These are phyloP conservation scores for Petasospora fabianii DNA, from an alignment of 1,139 yeast species.

Conservation along the genomic window DNA sequence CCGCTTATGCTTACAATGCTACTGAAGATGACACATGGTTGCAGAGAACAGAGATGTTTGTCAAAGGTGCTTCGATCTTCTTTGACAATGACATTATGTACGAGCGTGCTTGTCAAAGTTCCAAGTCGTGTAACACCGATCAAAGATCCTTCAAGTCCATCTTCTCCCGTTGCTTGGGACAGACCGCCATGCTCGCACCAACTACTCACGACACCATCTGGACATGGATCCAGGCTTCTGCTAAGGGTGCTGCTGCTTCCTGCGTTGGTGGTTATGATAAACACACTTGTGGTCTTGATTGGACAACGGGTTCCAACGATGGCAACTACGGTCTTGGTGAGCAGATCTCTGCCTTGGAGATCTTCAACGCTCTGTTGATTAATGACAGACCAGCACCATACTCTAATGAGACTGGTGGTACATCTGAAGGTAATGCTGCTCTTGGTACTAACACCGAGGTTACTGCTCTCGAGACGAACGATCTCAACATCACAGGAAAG, in stretches of 20 bases:
- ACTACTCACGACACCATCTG: constrained; percentile 48
- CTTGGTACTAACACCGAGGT: constrained; percentile 18
- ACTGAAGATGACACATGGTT: constrained; percentile 54
- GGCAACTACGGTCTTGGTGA: constrained; percentile 58
- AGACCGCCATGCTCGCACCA: constrained; percentile 71
- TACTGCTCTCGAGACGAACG: constrained; percentile 32
- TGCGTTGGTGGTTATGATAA: constrained; percentile 87
- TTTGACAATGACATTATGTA: constrained; percentile 45
- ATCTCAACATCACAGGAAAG: constrained; percentile 43
- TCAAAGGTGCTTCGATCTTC: constrained; percentile 43
- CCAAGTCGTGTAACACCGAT: constrained; percentile 68
- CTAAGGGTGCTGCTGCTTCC: constrained; percentile 72
- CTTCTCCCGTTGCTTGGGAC: constrained; percentile 68
- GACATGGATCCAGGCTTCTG: constrained; percentile 53
- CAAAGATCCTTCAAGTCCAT: constrained; percentile 88
- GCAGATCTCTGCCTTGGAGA: constrained; percentile 59
- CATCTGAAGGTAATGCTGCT: constrained; percentile 37
- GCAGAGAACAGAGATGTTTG: constrained; percentile 40
- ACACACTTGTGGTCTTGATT: constrained; percentile 83
- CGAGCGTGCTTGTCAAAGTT: constrained; percentile 65
- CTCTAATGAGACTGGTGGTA: constrained; percentile 34
- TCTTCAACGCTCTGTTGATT: constrained; percentile 43
- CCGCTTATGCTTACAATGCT: constrained; percentile 56
- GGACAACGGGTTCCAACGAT: constrained; percentile 62
- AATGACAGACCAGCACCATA: constrained; percentile 23